These are phyloP conservation scores for Adenanthera pavonina DNA, from an alignment of 306 rosid species.

Conservation along the genomic window DNA sequence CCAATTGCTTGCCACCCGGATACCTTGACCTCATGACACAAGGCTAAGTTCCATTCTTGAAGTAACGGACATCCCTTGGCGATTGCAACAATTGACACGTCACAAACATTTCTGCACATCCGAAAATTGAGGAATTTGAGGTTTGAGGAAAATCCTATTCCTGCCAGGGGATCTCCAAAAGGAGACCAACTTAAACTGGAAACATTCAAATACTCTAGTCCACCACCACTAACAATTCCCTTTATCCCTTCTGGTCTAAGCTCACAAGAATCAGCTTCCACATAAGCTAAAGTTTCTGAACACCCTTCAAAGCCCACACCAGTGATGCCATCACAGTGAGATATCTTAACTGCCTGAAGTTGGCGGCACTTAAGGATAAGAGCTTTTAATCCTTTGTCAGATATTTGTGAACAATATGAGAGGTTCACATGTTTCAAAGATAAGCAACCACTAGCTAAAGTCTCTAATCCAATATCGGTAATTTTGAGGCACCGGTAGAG, in stretches of 20 bases:
- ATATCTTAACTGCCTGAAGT: constrained; percentile 49
- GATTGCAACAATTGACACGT: constrained; percentile 50
- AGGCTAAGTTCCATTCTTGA: constrained; percentile 73
- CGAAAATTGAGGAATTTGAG: constrained; percentile 62
- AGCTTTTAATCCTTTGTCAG: constrained; percentile 59
- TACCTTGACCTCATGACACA: constrained; percentile 56
- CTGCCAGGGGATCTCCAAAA: constrained; percentile 49
- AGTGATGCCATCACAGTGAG: constrained; percentile 47
- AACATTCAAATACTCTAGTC: constrained; percentile 57
- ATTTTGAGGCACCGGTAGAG: constrained; percentile 55
- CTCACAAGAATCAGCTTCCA: constrained; percentile 64
- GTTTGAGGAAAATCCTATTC: constrained; percentile 45
- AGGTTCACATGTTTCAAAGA: constrained; percentile 57
- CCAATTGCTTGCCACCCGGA: constrained; percentile 67
- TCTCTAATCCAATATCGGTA: constrained; percentile 57
- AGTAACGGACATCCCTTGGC: constrained; percentile 61
- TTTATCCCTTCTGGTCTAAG: constrained; percentile 54
- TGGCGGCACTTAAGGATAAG: constrained; percentile 49
- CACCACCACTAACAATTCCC: constrained; percentile 57
- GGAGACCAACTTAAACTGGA: constrained; percentile 46
- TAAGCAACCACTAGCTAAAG: constrained; percentile 50
- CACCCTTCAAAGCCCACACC: constrained; percentile 59
- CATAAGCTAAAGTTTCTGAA: constrained; percentile 54
- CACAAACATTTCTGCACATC: constrained; percentile 52
- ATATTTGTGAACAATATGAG: constrained; percentile 53